Percentiles rank a stretch among this genome's conserved stretches.
Evolutionary conservation across 2,329 filamentous ascomycete species (phyloP).

Genomic region (Ophiostoma himal-ulmi): DNA sequence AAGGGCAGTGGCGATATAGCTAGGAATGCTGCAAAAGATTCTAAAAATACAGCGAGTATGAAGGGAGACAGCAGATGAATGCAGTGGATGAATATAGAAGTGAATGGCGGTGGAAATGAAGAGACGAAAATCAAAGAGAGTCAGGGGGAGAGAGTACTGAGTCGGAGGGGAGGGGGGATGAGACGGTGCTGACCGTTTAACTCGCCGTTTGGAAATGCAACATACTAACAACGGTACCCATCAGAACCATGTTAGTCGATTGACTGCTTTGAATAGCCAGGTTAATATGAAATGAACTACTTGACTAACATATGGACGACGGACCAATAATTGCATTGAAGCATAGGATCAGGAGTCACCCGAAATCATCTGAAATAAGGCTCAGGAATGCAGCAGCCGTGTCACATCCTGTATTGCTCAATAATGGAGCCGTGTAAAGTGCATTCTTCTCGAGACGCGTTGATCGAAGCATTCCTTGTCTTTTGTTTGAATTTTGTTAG

Average conservation of each 20-base stretch:
- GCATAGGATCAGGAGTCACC: neutral
- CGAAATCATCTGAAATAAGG: conserved; percentile 1
- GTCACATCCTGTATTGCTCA: neutral
- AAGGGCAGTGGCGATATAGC: neutral
- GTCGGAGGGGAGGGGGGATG: neutral
- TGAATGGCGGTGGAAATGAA: conserved; percentile 11
- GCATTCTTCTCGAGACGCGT: conserved; percentile 4
- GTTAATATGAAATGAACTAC: neutral
- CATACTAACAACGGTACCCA: neutral
- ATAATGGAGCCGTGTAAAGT: neutral
- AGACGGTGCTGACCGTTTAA: neutral
- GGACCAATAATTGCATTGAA: neutral
- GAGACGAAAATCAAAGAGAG: conserved; percentile 16
- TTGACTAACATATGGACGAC: neutral
- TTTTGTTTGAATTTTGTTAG: neutral
- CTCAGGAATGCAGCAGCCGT: conserved; percentile 1
- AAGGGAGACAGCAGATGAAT: neutral
- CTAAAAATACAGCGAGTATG: neutral
- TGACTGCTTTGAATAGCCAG: neutral
- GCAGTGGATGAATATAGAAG: neutral
- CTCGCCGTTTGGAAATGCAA: neutral
- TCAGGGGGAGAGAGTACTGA: neutral
- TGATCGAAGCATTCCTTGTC: neutral
- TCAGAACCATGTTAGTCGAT: neutral
- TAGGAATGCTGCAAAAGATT: conserved; percentile 5